Evolutionary conservation across 352 stramenopile species (phyloP).

Genomic region (Thalassiosira ordinaria): DNA sequence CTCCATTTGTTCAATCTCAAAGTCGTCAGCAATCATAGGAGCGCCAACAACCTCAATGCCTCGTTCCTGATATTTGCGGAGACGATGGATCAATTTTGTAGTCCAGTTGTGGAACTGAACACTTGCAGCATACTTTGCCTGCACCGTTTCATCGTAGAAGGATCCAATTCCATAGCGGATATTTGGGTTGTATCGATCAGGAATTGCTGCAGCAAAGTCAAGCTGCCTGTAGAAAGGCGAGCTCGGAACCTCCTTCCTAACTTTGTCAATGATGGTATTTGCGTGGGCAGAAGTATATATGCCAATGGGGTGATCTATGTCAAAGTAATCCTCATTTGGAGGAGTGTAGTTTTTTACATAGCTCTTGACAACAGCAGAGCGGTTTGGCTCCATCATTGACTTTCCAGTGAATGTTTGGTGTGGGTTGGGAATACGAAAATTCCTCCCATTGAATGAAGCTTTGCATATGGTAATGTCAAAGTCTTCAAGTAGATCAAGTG

Average conservation of each 20-base stretch:
- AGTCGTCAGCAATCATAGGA: not conserved
- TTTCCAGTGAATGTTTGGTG: slow-evolving; percentile 36
- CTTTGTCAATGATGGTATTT: not conserved
- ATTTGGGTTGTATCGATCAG: not conserved
- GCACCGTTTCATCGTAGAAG: not conserved
- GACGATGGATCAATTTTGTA: not conserved
- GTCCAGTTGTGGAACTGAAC: not conserved
- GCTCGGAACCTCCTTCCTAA: not conserved
- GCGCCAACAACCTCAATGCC: not conserved
- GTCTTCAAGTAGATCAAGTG: slow-evolving; percentile 5
- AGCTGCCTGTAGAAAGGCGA: not conserved
- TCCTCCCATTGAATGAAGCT: slow-evolving; percentile 36
- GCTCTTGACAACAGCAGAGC: not conserved
- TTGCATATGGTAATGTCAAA: slow-evolving; percentile 47
- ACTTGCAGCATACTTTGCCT: not conserved
- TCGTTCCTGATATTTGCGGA: not conserved
- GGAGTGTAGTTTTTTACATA: not conserved
- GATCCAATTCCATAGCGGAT: not conserved
- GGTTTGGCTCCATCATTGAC: slow-evolving; percentile 7
- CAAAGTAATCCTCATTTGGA: not conserved
- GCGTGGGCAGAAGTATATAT: not conserved
- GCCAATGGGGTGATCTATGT: too few relatives aligned
- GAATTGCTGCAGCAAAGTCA: not conserved
- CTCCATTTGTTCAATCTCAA: not conserved
- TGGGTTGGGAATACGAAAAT: slow-evolving; percentile 43